phyloP scores from a whole-genome alignment of 768 basidiomycete genomes.

The Kwoniella dejecticola region DNA sequence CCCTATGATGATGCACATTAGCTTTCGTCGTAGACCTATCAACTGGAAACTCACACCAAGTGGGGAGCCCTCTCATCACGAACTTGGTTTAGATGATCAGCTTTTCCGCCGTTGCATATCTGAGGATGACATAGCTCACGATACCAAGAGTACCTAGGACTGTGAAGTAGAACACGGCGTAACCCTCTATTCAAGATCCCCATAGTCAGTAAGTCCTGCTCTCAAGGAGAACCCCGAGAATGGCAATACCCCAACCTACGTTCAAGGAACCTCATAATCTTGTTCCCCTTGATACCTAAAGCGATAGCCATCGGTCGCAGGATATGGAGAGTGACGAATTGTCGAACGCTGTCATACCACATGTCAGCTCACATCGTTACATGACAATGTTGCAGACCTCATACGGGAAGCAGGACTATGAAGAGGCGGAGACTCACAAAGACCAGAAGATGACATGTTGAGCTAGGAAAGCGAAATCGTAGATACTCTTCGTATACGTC shows the following conservation, averaged over 20 bases:
- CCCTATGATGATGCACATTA: conserved; percentile 21
- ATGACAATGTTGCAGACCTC: no score
- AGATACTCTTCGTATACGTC: conserved; percentile 67
- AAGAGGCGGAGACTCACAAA: conserved; percentile 57
- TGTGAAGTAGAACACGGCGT: conserved; percentile 78
- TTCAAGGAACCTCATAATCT: conserved; percentile 84
- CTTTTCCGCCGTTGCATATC: neutral
- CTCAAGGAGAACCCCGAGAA: neutral
- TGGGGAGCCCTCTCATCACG: conserved; percentile 78
- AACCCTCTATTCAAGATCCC: conserved; percentile 57
- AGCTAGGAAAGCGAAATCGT: conserved; percentile 75
- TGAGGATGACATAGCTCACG: conserved; percentile 62
- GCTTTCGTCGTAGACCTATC: neutral
- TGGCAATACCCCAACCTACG: conserved; percentile 57
- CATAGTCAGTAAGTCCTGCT: neutral
- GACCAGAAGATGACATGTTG: conserved; percentile 89
- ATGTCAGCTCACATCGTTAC: no score
- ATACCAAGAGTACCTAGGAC: conserved; percentile 73
- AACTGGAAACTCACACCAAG: conserved; percentile 69
- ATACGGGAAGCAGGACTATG: no score
- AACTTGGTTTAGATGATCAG: conserved; percentile 59
- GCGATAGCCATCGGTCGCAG: conserved; percentile 69
- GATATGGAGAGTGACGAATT: conserved; percentile 67
- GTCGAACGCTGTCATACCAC: conserved; percentile 61
- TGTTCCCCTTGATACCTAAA: conserved; percentile 71